Base-by-base conservation (phyloP, 257 asterid genomes). In the Nicotiana attenuata region DNA sequence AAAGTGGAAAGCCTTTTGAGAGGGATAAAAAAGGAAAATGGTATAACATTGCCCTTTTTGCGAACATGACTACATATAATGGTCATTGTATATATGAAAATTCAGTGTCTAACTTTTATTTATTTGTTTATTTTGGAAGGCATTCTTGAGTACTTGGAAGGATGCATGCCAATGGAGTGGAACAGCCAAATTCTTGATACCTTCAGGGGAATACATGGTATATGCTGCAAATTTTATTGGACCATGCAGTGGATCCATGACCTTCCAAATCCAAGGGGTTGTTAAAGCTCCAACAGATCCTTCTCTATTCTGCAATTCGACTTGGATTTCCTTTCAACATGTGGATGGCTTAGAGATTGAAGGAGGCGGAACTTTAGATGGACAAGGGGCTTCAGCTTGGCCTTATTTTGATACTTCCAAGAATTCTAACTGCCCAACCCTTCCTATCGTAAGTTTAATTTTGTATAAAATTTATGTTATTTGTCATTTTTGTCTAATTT, bases 311-410 rank as follows among this genome's bases (percentile, higher is more conserved):
- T 45, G 55, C 7, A 57, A 55, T 29, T 19, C 11, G 5, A 66
- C 55, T 28, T 81, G 83, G 79, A 28, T 81, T 38, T 16, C 2
- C 17, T 81, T 81, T 67, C 20, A 56, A 9, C 2, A 66, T 71
- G 5, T 81, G 1, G 14, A 81, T 31, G 83, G 11, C 77, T n/a
- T 81, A 14, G 50, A n/a, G 26, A 31, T 79, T 10, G 68, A 41
- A 61, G 82, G 82, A 17, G 56, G n/a, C 5, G 81, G 84, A 47
- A 71, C 77, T 5, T 82, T 71, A 13, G 76, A 82, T 20, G 76
- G 81, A 29, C 52, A 81, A 69, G 84, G 84, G 15, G 31, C 73
- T 6, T 10, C 7, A 6, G 69, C 73, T 81, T 81, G 84, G 84
- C 35, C 52, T 24, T 29, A 55, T 6, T 53, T 24, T 56, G 53